Evolutionary conservation across 1,139 yeast genomes (phyloP).

Genomic region (Tardiomyces depauwii): DNA sequence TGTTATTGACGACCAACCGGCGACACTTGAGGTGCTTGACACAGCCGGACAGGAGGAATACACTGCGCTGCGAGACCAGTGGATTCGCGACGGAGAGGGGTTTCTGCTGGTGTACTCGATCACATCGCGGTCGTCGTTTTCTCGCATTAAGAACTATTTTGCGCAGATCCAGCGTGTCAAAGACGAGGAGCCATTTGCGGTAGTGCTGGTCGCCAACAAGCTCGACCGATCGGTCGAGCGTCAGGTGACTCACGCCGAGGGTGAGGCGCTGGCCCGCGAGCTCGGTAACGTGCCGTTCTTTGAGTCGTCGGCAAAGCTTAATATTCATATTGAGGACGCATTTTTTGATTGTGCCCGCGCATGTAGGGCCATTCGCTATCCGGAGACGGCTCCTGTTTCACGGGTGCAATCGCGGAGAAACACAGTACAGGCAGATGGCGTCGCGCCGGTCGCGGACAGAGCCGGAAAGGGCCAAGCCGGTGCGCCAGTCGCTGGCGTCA

Average conservation of each 20-base stretch:
- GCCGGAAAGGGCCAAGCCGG: too few species aligned
- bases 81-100: conserved; percentile 93
- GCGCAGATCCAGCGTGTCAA: conserved; percentile 87
- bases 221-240: conserved; percentile 64
- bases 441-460: background rate
- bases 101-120: conserved; percentile 82
- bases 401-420: background rate
- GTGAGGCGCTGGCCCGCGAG: conserved; percentile 63
- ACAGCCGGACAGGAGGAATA: conserved; percentile 99
- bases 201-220: conserved; percentile 84
- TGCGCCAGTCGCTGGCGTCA: background rate
- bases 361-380: conserved; percentile 34
- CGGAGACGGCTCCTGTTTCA: conserved; percentile 2
- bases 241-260: conserved; percentile 68
- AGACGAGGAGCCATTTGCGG: conserved; percentile 48
- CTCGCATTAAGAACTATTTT: conserved; percentile 69
- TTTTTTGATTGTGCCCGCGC: conserved; percentile 84
- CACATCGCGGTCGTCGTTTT: conserved; percentile 75
- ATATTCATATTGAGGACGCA: conserved; percentile 84
- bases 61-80: conserved; percentile 85
- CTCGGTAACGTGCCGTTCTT: conserved; percentile 84
- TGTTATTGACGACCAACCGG: conserved; percentile 83
- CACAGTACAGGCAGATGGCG: background rate
- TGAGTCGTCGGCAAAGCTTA: conserved; percentile 88
- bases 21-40: conserved; percentile 86